These are phyloP conservation scores for Mrakia gelida DNA, from an alignment of 768 basidiomycete genomes.

Conservation along the genomic window DNA sequence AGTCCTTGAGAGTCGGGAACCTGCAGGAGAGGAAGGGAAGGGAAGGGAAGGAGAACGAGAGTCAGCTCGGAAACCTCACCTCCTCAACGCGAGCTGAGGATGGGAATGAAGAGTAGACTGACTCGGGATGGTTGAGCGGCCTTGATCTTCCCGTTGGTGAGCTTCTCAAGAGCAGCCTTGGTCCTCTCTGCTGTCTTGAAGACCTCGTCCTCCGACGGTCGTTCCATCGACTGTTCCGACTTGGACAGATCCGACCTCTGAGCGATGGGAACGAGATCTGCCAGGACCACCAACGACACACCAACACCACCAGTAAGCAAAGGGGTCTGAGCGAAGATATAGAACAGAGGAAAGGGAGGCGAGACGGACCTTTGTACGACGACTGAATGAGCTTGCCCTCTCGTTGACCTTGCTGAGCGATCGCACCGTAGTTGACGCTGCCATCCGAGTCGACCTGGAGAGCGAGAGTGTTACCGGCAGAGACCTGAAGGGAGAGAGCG, in stretches of 20 bases:
- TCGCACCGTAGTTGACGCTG: constrained; percentile 93
- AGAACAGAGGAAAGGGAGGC: not conserved
- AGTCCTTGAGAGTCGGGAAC: constrained; percentile 79
- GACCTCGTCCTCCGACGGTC: constrained; percentile 90
- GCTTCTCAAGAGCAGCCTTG: constrained; percentile 81
- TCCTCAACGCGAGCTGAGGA: not conserved
- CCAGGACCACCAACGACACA: not conserved
- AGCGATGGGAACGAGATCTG: constrained; percentile 82
- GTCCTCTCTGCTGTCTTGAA: constrained; percentile 88
- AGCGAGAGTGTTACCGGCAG: constrained; percentile 89
- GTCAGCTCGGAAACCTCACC: not conserved
- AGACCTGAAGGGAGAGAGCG: constrained; percentile 55
- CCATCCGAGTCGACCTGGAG: constrained; percentile 95
- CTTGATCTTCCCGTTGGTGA: constrained; percentile 94
- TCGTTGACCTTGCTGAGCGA: constrained; percentile 90
- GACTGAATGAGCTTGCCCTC: constrained; percentile 82
- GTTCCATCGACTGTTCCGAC: constrained; percentile 68
- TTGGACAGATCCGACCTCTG: constrained; percentile 85
- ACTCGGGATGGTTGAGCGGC: constrained; percentile 86
- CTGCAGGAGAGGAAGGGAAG: constrained; percentile 41
- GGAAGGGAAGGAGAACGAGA: not conserved
- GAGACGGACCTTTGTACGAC: constrained; percentile 66
- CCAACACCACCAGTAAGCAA: constrained; percentile 4
- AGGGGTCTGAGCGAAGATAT: not conserved
- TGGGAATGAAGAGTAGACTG: not conserved